phyloP scores from a whole-genome alignment of 352 stramenopile species.

The Pythium volutum region DNA sequence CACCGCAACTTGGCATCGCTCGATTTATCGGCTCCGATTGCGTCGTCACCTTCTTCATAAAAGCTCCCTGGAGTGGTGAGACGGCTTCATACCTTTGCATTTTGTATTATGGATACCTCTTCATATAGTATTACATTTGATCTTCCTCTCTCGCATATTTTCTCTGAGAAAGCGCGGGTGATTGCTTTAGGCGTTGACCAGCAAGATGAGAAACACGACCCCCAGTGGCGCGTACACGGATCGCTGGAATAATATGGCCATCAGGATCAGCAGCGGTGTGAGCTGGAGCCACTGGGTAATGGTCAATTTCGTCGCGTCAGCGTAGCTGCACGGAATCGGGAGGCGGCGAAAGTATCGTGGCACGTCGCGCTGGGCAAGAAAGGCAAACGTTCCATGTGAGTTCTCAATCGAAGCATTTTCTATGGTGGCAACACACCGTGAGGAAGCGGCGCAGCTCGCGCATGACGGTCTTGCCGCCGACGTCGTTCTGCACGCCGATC shows the following conservation, averaged over 20 bases:
- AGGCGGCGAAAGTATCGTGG: slow-evolving; percentile 27
- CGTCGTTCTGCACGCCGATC: slow-evolving; percentile 20
- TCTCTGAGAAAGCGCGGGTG: not conserved
- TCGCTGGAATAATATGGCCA: slow-evolving; percentile 13
- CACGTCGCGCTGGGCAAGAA: slow-evolving; percentile 17
- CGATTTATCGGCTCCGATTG: slow-evolving; percentile 4
- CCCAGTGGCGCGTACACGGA: slow-evolving; percentile 14
- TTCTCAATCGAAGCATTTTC: not conserved
- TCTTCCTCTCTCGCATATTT: not conserved
- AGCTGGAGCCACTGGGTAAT: slow-evolving; percentile 23
- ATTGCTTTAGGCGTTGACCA: slow-evolving; percentile 19
- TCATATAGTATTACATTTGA: not conserved
- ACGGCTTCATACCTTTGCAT: not conserved
- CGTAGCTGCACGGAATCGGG: slow-evolving; percentile 14
- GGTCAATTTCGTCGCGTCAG: slow-evolving; percentile 7
- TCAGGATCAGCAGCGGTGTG: slow-evolving; percentile 19
- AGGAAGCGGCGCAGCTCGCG: slow-evolving; percentile 26
- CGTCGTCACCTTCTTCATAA: slow-evolving; percentile 4
- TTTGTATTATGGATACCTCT: slow-evolving; percentile 1
- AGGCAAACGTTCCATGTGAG: not conserved
- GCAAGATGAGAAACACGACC: slow-evolving; percentile 21
- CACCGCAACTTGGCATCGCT: slow-evolving; percentile 2
- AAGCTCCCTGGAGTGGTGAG: not conserved
- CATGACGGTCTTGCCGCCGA: slow-evolving; percentile 18
- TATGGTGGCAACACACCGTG: slow-evolving; percentile 1